phyloP scores from a whole-genome alignment of 495 filamentous ascomycete species.

The Neurospora africana region DNA sequence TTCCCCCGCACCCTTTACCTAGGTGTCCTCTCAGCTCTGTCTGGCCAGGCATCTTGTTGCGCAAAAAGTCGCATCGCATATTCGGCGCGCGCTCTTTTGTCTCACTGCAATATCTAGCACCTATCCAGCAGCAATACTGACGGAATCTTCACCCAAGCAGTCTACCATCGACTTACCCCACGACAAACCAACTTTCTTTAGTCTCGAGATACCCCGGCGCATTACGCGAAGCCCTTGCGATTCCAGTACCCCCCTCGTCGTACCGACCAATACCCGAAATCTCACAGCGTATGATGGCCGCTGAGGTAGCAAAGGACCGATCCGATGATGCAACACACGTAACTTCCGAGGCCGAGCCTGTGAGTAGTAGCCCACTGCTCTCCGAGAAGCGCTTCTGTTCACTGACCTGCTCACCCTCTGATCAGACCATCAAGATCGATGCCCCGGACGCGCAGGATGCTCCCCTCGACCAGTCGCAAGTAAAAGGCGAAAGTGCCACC shows the following conservation, averaged over 20 bases:
- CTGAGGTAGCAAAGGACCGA: constrained; percentile 41
- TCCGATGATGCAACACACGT: constrained; percentile 39
- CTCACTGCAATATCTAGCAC: neutral
- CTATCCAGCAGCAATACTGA: neutral
- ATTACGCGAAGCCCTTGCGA: constrained; percentile 10
- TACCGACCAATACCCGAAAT: neutral
- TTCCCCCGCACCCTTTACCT: neutral
- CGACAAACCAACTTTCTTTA: neutral
- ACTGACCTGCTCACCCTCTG: neutral
- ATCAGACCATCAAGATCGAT: constrained; percentile 24
- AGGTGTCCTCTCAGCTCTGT: neutral
- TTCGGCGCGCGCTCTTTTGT: neutral
- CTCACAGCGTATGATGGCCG: constrained; percentile 47
- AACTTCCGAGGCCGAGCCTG: constrained; percentile 35
- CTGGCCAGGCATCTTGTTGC: neutral
- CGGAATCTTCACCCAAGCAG: neutral
- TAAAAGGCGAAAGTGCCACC: constrained; percentile 32
- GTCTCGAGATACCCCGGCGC: constrained; percentile 10
- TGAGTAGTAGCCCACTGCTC: constrained; percentile 27
- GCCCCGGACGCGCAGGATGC: constrained; percentile 33
- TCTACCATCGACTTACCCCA: neutral
- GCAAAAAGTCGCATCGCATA: neutral
- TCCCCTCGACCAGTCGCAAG: constrained; percentile 22
- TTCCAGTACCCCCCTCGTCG: constrained; percentile 8
- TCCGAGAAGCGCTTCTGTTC: neutral